Base-by-base conservation (phyloP, 2,329 filamentous ascomycete species). In the Alternaria tenuissima region DNA sequence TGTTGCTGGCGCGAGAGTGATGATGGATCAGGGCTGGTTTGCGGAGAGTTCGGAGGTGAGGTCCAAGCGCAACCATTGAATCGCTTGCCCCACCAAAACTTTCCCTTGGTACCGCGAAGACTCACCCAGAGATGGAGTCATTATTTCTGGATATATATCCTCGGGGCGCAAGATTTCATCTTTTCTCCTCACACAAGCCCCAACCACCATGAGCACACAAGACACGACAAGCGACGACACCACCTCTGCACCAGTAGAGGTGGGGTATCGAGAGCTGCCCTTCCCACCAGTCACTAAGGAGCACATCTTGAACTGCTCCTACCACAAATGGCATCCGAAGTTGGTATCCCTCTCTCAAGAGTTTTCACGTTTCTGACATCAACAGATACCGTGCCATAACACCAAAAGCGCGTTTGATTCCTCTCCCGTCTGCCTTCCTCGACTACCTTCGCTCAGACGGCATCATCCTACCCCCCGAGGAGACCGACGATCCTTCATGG, bases 261-360 rank as follows among this genome's bases (percentile, higher is more conserved):
- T 52, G 49, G 57, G 62, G 22, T 66, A 75, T 34, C 76, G 63
- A 42, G 66, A 75, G 59, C 82, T 92, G 18, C 87, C 87, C 20
- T 98, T 99, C 74, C 91, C 93, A 20, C 92, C 93, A 1, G 87
- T 97, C 58, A 93, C 89, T 32, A 91, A 89, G 75, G 87, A 90
- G 47, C 94, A 99, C 74, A 96, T 99, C 62, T 83, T 97, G 55
- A 91, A 97, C 79, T 99, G 94, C 81, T 96, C 95, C 42, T 97
- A 96, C 79, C 91, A 97, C 76, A 87, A 86, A 61, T 99, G 95
- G 95, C 92, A 97, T 73, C 88, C 91, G 48, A 89, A 87, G 85
- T 92, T 81, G 47, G 59, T 34, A 26, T 49, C 3, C n/a, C 32
- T 14, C 18, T 39, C 26, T 11, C 7, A 22, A 4, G 8, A 12